A percentile compares a stretch with the other conserved stretches of the same genome.
Conservation (phyloP, 2,329 filamentous ascomycete species). For the Incumbomyces lentus region DNA sequence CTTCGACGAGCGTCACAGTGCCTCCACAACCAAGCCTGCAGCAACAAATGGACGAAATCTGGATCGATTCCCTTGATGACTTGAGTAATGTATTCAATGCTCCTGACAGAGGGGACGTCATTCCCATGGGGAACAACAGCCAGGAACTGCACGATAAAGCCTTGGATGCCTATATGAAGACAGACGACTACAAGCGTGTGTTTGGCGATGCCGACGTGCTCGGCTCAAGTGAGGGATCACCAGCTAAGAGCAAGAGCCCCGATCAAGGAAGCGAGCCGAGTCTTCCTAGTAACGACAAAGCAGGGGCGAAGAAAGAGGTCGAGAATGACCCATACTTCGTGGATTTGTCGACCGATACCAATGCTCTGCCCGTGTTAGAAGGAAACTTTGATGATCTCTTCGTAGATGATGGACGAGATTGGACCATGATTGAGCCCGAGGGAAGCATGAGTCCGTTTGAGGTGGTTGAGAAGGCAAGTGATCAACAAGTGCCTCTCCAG, state of each 20-base stretch:
- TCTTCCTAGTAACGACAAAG: neutral
- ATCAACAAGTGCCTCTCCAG: neutral
- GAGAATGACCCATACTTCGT: neutral
- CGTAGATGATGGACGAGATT: neutral
- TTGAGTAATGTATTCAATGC: conserved; percentile 15
- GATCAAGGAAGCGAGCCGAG: conserved; percentile 5
- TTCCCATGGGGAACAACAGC: conserved; percentile 14
- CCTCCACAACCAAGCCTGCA: neutral
- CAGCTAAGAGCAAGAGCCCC: conserved; percentile 6
- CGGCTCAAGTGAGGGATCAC: conserved; percentile 2
- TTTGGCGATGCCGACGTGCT: conserved; percentile 9
- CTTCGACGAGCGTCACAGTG: neutral
- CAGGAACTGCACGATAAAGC: conserved; percentile 11
- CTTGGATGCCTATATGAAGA: conserved; percentile 11
- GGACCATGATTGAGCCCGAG: neutral
- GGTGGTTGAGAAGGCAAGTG: neutral
- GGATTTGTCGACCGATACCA: neutral
- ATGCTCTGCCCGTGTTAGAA: neutral
- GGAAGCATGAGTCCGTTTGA: conserved; percentile 1
- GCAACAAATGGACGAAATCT: conserved; percentile 11
- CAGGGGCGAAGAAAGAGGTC: neutral
- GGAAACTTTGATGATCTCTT: conserved; percentile 1
- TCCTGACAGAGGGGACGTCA: conserved; percentile 18
- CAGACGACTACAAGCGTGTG: conserved; percentile 1
- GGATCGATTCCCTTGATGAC: conserved; percentile 17